Conservation (phyloP, 192 early-diverging fungal genomes). For the Thoreauomyces humboldtii region DNA sequence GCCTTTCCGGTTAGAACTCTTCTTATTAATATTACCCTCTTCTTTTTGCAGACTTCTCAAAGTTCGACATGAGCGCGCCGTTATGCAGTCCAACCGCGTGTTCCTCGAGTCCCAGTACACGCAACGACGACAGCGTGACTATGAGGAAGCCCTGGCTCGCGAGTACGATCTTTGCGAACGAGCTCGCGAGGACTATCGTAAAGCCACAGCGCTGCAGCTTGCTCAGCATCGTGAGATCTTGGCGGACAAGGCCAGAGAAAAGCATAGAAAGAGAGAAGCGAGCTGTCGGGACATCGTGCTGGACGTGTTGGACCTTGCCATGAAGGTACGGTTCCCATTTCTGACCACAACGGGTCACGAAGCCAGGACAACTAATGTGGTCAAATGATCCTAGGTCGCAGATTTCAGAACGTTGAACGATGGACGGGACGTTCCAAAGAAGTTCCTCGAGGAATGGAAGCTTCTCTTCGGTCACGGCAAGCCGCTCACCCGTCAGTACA, state of each 20-base stretch:
- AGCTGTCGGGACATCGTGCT: slow-evolving; percentile 37
- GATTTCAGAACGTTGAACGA: slow-evolving; percentile 57
- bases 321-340: slow-evolving; percentile 47
- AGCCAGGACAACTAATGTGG: slow-evolving; percentile 1
- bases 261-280: slow-evolving; percentile 28
- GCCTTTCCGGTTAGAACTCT: too few relatives aligned
- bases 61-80: slow-evolving; percentile 55
- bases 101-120: slow-evolving; percentile 56
- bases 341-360: too few relatives aligned
- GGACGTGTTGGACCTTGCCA: slow-evolving; percentile 48
- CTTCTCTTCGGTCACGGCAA: slow-evolving; percentile 46
- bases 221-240: slow-evolving; percentile 54
- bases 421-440: slow-evolving; percentile 42
- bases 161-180: slow-evolving; percentile 42
- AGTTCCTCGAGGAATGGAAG: slow-evolving; percentile 57
- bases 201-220: slow-evolving; percentile 40
- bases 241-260: slow-evolving; percentile 32
- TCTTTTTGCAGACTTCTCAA: slow-evolving; percentile 40
- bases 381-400: slow-evolving; percentile 31
- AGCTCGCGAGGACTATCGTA: slow-evolving; percentile 44
- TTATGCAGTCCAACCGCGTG: slow-evolving; percentile 52
- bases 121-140: slow-evolving; percentile 53
- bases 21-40: too few relatives aligned
- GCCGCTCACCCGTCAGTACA: slow-evolving; percentile 37
- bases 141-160: slow-evolving; percentile 49